phyloP scores from a whole-genome alignment of 495 filamentous ascomycete species.

The Gamarada debralockiae region DNA sequence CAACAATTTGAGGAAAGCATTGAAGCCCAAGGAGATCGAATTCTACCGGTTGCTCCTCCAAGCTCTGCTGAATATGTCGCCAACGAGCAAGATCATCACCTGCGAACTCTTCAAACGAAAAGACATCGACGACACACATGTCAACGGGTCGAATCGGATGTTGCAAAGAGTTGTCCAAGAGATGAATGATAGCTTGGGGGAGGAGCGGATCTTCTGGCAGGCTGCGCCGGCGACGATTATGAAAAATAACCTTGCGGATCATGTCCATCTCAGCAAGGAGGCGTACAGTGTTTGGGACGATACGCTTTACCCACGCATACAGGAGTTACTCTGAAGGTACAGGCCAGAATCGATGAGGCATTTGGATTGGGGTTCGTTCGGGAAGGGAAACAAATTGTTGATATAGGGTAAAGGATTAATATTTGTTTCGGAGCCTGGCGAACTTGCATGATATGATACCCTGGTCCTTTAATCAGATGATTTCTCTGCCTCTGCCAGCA shows the following conservation, averaged over 20 bases:
- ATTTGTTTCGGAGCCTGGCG: too few relatives aligned
- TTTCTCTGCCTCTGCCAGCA: too few relatives aligned
- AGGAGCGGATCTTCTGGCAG: constrained; percentile 13
- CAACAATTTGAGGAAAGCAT: constrained; percentile 27
- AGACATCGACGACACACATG: background rate
- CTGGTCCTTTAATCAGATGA: too few relatives aligned
- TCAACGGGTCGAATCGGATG: constrained; percentile 14
- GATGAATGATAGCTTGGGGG: constrained; percentile 5
- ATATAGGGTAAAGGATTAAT: too few relatives aligned
- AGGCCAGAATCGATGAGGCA: too few relatives aligned
- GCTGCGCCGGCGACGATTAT: constrained; percentile 1
- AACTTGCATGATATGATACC: too few relatives aligned
- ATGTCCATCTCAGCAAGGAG: constrained; percentile 29
- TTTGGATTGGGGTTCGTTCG: too few relatives aligned
- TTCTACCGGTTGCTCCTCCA: constrained; percentile 24
- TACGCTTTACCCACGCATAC: background rate
- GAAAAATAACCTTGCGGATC: constrained; percentile 26
- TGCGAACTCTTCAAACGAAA: constrained; percentile 5
- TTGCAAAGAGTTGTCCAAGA: constrained; percentile 5
- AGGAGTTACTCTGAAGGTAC: constrained; percentile 4
- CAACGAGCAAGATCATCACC: constrained; percentile 1
- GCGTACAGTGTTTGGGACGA: constrained; percentile 27
- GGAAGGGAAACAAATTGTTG: too few relatives aligned
- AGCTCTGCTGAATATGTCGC: constrained; percentile 13
- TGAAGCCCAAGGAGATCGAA: constrained; percentile 25